Evolutionary conservation across 2,329 filamentous ascomycete species (phyloP), one percentile per base, ranked within the genome.

Genomic region (Talaromyces pinophilus): DNA sequence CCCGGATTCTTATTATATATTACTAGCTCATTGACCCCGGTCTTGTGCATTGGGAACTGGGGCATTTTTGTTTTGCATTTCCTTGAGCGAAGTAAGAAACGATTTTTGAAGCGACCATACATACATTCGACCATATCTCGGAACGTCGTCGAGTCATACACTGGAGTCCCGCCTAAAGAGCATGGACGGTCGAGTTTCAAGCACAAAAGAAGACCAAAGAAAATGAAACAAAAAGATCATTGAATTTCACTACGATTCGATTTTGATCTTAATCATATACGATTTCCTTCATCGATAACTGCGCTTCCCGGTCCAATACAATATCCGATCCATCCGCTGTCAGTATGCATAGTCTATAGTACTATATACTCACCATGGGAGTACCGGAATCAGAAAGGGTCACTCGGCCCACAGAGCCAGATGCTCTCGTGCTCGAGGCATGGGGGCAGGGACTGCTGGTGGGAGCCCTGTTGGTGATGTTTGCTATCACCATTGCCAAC

Each of bases 401-500:
- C 5, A 54, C 33, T 17, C 59, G 64, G 35, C 73, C 73, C 42
- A 71, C 67, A 4, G 68, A 74, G 35, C 71, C 73, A 2, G 75
- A 80, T 64, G 76, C 73, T 8, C 70, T 80, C 57, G 75, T 79
- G 19, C 72, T 83, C 6, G 82, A 84, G 69, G 79, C 80, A 66
- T 83, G 82, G 82, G 79, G 78, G 1, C 81, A 83, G 67, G 82
- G 82, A 38, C 75, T 81, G 65, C 81, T 84, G 81, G 74, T 85
- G 1, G 83, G 83, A 8, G 78, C 80, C 8, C 67, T 85, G 64
- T 69, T 84, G 28, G 80, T 84, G 63, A 84, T 85, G 82, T 75
- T 77, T 15, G 79, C 77, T 0, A 80, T 85, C 59, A 83, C 82
- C 0, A 61, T 83, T 4, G 76, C 80, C n/a, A 84, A 84, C 59